Conservation (phyloP, 116 monocot species). For the Thalassia testudinum region DNA sequence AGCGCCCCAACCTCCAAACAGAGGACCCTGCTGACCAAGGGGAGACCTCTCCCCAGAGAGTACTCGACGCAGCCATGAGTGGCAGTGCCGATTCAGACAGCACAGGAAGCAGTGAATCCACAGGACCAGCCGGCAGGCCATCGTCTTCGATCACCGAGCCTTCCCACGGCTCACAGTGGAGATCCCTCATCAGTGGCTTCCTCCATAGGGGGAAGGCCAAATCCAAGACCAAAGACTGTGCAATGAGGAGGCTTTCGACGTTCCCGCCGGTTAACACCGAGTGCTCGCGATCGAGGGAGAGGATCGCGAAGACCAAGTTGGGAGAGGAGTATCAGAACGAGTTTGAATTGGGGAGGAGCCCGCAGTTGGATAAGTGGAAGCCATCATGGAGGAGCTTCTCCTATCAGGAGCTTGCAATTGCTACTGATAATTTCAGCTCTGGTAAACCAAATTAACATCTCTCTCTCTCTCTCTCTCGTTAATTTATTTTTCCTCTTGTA, state of each 20-base stretch:
- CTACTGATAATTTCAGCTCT: constrained; percentile 69
- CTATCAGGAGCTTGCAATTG: constrained; percentile 48
- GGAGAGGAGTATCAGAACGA: background rate
- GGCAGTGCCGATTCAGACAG: constrained; percentile 21
- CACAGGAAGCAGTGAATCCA: constrained; percentile 9
- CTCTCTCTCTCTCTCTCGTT: background rate
- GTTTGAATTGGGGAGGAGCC: background rate
- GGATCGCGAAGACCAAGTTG: background rate
- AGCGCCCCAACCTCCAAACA: no score
- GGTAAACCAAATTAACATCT: constrained; percentile 23
- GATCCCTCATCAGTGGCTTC: constrained; percentile 34
- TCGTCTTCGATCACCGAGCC: no score
- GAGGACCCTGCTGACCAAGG: no score
- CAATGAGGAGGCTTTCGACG: constrained; percentile 23
- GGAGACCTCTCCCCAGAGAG: no score
- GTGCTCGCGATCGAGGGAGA: background rate
- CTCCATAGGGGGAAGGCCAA: constrained; percentile 35
- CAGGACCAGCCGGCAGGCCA: no score
- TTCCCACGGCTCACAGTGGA: constrained; percentile 44
- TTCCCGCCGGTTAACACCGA: constrained; percentile 35
- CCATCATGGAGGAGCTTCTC: constrained; percentile 84
- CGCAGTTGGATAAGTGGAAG: constrained; percentile 23
- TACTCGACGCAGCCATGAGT: no score
- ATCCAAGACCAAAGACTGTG: background rate
- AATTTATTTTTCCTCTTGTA: background rate